Evolutionary conservation across 2,329 filamentous ascomycete genomes (phyloP).

Genomic region (Cyanodermella asteris): DNA sequence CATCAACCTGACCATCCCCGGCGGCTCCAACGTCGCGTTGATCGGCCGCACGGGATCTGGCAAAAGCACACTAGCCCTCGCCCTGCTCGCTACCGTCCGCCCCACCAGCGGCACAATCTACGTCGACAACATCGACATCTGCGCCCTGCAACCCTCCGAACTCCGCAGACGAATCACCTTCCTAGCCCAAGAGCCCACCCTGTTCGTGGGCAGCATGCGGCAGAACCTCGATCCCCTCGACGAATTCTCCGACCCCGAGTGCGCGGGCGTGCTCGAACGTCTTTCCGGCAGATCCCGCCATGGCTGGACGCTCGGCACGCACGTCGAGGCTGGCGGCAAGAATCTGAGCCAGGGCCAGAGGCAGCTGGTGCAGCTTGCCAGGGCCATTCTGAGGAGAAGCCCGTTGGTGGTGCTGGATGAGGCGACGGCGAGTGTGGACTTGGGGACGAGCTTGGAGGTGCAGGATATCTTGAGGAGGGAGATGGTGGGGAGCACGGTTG

Average conservation of each 20-base stretch:
- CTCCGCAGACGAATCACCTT: slow-evolving; percentile 21
- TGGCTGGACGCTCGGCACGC: slow-evolving; percentile 17
- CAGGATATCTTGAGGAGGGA: slow-evolving; percentile 32
- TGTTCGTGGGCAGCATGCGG: slow-evolving; percentile 21
- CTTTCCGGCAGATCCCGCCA: slow-evolving; percentile 13
- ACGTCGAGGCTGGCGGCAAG: slow-evolving; percentile 22
- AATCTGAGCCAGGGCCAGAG: slow-evolving; percentile 36
- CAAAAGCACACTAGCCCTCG: slow-evolving; percentile 53
- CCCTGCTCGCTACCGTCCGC: slow-evolving; percentile 35
- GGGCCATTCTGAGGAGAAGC: slow-evolving; percentile 30
- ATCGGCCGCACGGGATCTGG: slow-evolving; percentile 61
- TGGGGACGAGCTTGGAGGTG: slow-evolving; percentile 33
- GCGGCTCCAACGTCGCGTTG: slow-evolving; percentile 56
- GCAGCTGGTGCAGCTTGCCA: slow-evolving; percentile 40
- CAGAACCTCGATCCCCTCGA: slow-evolving; percentile 19
- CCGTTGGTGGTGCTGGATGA: slow-evolving; percentile 24
- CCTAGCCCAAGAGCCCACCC: slow-evolving; percentile 19
- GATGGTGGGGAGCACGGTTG: slow-evolving; percentile 35
- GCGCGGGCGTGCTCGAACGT: slow-evolving; percentile 16
- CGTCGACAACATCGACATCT: no score
- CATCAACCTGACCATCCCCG: slow-evolving; percentile 52
- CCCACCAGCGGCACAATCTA: slow-evolving; percentile 35
- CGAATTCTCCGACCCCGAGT: slow-evolving; percentile 12
- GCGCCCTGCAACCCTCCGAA: no score
- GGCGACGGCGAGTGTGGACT: slow-evolving; percentile 27